A percentile compares a stretch with the other conserved stretches of the same genome.
phyloP scores from a whole-genome alignment of 176 grass and related monocot genomes.

The Puccinellia tenuiflora region DNA sequence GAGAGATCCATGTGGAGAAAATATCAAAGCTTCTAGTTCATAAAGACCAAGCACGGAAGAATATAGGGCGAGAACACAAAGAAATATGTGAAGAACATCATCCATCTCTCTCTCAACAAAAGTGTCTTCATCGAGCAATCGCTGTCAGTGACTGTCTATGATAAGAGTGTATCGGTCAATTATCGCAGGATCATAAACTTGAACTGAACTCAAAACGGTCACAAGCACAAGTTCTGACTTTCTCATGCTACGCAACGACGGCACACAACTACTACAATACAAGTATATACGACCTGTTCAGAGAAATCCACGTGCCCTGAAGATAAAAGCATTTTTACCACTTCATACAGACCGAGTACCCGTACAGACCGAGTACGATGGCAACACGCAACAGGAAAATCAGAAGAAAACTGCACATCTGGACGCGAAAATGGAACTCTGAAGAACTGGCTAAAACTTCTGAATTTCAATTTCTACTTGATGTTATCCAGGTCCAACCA shows the following conservation, averaged over 20 bases:
- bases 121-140: too few relatives aligned
- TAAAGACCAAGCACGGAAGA: too few relatives aligned
- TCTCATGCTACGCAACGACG: not conserved
- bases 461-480: conserved; percentile 14
- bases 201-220: conserved; percentile 10
- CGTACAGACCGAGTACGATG: too few relatives aligned
- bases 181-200: not conserved
- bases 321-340: not conserved
- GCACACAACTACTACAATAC: not conserved
- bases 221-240: too few relatives aligned
- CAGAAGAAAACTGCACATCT: not conserved
- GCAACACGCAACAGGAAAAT: not conserved
- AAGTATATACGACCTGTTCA: not conserved
- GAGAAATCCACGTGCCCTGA: not conserved
- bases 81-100: too few relatives aligned
- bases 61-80: too few relatives aligned
- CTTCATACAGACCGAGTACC: not conserved
- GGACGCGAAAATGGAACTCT: not conserved
- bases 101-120: too few relatives aligned
- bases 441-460: not conserved
- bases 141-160: too few relatives aligned
- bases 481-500: conserved; percentile 21
- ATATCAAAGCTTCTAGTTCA: too few relatives aligned
- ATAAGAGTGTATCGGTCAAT: too few relatives aligned
- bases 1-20: too few relatives aligned